A percentile compares a stretch with the other conserved stretches of the same genome.
These are phyloP conservation scores for Ascochyta clinopodiicola DNA, from an alignment of 2,329 filamentous ascomycete species.

Conservation along the genomic window DNA sequence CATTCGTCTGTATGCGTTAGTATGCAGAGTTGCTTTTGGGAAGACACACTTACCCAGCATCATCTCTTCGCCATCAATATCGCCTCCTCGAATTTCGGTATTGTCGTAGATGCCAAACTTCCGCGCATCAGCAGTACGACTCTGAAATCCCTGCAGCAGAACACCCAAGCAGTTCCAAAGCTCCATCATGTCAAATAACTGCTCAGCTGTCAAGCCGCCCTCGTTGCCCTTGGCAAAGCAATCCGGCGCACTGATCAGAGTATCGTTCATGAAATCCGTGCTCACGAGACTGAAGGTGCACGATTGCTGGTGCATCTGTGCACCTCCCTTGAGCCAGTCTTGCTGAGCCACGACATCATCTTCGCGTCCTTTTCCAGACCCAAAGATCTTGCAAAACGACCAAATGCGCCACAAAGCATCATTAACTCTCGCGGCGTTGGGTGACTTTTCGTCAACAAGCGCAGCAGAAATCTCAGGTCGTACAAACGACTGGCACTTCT, in stretches of 20 bases:
- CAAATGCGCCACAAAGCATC: constrained; percentile 70
- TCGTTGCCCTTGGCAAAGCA: constrained; percentile 65
- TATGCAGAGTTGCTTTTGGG: neutral
- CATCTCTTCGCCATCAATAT: constrained; percentile 59
- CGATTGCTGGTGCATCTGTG: constrained; percentile 56
- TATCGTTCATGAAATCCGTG: constrained; percentile 59
- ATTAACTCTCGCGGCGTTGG: constrained; percentile 60
- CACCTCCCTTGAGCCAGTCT: constrained; percentile 68
- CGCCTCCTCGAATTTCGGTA: constrained; percentile 54
- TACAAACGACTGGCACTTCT: constrained; percentile 62
- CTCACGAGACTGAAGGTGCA: constrained; percentile 56
- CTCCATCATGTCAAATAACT: constrained; percentile 70
- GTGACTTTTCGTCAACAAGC: constrained; percentile 56
- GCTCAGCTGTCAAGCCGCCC: constrained; percentile 59
- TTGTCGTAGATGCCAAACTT: constrained; percentile 62
- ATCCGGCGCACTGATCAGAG: constrained; percentile 62
- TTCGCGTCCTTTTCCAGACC: constrained; percentile 63
- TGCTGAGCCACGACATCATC: constrained; percentile 66
- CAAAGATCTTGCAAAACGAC: constrained; percentile 71
- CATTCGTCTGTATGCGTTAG: constrained; percentile 60
- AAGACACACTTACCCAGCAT: constrained; percentile 55
- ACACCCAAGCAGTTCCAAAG: constrained; percentile 67
- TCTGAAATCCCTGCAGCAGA: constrained; percentile 63
- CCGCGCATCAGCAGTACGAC: constrained; percentile 61
- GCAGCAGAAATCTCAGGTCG: constrained; percentile 63